Evolutionary conservation across 768 basidiomycete genomes (phyloP).

Genomic region (Pulveroboletus sp.): DNA sequence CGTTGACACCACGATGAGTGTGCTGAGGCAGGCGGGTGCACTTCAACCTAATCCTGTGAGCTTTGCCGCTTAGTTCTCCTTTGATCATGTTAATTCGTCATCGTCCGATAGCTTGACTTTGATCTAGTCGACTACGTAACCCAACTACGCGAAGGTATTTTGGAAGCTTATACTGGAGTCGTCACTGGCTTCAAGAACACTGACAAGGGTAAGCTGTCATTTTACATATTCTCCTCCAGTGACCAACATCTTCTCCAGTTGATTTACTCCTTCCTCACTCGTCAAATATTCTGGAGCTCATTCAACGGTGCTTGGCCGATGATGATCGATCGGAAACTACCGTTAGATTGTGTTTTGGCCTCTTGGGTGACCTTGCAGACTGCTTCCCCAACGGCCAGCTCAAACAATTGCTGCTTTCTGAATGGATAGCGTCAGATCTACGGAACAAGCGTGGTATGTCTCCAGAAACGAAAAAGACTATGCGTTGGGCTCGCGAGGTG

Average conservation of each 20-base stretch:
- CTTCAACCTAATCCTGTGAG: slow-evolving; percentile 84
- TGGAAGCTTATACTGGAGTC: slow-evolving; percentile 96
- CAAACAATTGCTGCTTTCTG: slow-evolving; percentile 69
- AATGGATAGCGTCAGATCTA: slow-evolving; percentile 75
- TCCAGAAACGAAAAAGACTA: slow-evolving; percentile 77
- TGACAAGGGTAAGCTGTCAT: slow-evolving; percentile 51
- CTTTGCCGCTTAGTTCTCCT: slow-evolving; percentile 1
- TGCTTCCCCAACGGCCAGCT: slow-evolving; percentile 78
- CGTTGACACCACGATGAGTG: slow-evolving; percentile 84
- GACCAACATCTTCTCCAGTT: slow-evolving; percentile 2
- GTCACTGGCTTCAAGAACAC: slow-evolving; percentile 87
- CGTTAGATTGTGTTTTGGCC: slow-evolving; percentile 71
- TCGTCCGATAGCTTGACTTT: slow-evolving; percentile 58
- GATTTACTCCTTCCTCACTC: slow-evolving; percentile 60
- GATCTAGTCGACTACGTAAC: slow-evolving; percentile 91
- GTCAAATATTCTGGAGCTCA: slow-evolving; percentile 70
- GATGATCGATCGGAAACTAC: slow-evolving; percentile 82
- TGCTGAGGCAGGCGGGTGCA: slow-evolving; percentile 85
- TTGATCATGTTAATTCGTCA: neutral
- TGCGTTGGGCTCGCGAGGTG: slow-evolving; percentile 94
- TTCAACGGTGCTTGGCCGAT: slow-evolving; percentile 69
- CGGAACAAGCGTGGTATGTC: slow-evolving; percentile 70
- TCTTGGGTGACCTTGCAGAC: slow-evolving; percentile 92
- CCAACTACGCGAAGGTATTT: slow-evolving; percentile 86
- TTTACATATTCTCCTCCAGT: neutral